Conservation (phyloP, 345 rosid species). For the Brassica juncea region DNA sequence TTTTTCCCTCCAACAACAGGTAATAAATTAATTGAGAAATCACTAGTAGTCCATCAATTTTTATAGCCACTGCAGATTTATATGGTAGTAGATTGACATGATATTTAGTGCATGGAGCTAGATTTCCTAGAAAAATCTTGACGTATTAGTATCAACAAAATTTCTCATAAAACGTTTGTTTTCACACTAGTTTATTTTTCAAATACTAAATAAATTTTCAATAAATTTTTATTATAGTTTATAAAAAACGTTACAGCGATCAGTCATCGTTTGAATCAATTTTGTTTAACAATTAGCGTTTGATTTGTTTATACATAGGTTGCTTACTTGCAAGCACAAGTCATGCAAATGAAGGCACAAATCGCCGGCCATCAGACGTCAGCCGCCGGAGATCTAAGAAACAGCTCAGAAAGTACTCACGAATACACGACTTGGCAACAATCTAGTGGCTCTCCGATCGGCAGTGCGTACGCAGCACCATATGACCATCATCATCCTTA, state of each 20-base stretch:
- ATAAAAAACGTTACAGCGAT: slow-evolving; percentile 7
- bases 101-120: slow-evolving; percentile 1
- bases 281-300: slow-evolving; percentile 10
- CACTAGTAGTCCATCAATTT: background rate
- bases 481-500: slow-evolving; percentile 25
- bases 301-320: slow-evolving; percentile 47
- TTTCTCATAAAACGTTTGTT: background rate
- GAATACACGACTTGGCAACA: slow-evolving; percentile 34
- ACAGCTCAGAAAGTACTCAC: slow-evolving; percentile 25
- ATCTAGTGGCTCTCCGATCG: slow-evolving; percentile 39
- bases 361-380: slow-evolving; percentile 53
- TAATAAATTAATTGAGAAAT: slow-evolving; percentile 24
- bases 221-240: background rate
- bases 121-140: background rate
- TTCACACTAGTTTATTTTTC: slow-evolving; percentile 17
- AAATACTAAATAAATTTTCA: background rate
- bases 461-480: slow-evolving; percentile 34
- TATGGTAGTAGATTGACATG: background rate
- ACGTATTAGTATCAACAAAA: background rate
- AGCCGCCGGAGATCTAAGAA: slow-evolving; percentile 27
- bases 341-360: slow-evolving; percentile 83
- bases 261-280: background rate
- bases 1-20: slow-evolving; percentile 67
- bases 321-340: slow-evolving; percentile 78
- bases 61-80: background rate